Evolutionary conservation across 2,329 filamentous ascomycete species (phyloP).

Genomic region (Fusarium humuli): DNA sequence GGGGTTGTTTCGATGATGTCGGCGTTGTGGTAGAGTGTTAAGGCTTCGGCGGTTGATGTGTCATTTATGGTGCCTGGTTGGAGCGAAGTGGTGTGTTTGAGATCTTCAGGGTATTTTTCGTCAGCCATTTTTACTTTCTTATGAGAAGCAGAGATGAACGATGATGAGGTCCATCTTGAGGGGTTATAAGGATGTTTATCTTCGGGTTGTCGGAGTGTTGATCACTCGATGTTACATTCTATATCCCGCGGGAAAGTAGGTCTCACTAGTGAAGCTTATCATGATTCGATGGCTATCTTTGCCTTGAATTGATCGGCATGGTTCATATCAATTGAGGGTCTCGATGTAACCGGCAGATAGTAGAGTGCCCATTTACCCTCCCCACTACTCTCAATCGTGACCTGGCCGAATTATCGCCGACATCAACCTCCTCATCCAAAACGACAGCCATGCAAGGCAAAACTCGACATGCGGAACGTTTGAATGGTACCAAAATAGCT

Average conservation of each 20-base stretch:
- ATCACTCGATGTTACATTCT: neutral
- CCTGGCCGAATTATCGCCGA: neutral
- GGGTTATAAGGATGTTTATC: neutral
- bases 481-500: neutral
- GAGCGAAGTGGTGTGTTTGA: neutral
- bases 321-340: slow-evolving; percentile 4
- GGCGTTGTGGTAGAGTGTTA: neutral
- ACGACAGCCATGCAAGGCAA: neutral
- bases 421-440: neutral
- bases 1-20: neutral
- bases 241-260: neutral
- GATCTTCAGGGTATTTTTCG: neutral
- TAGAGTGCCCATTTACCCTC: accelerated
- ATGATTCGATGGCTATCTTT: neutral
- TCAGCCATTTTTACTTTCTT: neutral
- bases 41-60: neutral
- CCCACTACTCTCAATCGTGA: neutral
- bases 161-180: neutral
- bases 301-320: neutral
- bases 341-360: neutral
- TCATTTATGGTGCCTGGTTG: slow-evolving; percentile 7
- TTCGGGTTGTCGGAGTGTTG: neutral
- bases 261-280: neutral
- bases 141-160: neutral
- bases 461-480: neutral